Evolutionary conservation across 345 rosid species (phyloP), one percentile per base, ranked within the genome.

Genomic region (Boechera divaricarpa): DNA sequence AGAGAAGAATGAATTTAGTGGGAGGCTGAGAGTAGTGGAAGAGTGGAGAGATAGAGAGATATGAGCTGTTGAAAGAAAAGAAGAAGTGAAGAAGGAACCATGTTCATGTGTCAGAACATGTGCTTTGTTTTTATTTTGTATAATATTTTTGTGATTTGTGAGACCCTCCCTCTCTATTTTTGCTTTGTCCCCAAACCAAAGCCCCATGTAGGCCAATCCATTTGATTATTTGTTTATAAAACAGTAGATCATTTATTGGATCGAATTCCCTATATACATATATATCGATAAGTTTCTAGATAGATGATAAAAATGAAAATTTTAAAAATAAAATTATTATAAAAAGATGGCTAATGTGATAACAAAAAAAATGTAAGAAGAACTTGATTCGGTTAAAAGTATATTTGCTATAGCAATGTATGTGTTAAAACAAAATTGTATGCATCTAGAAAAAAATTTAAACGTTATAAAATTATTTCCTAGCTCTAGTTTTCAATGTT

Each of bases 41-140:
- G 76, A 70, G 76, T 69, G 65, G 80, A 70, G 76, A 64, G 44
- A 77, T 15, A 32, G 71, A 69, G 68, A 78, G 63, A 73, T 44
- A 73, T 79, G 82, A 79, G 82, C 75, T 79, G 82, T 79, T 65
- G 67, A 61, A 67, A 58, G 73, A 72, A 73, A 67, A 60, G 55
- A 70, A 67, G 74, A 72, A 78, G 81, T 67, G 82, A 73, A 73
- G 66, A 79, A 79, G 70, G 78, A 67, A 73, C 70, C 82, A 79
- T 79, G 78, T 67, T 68, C 74, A 67, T 79, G 74, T 79, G 82
- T 73, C 78, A 79, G 78, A 68, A 73, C 82, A 79, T 79, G 82
- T 79, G 82, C 77, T 73, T 73, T 79, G 74, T 78, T 65, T 74
- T 63, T 38, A 13, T 61, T 69, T 69, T 69, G 44, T 64, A 56